Base-by-base conservation (phyloP, 2,329 filamentous ascomycete genomes). In the Trichoderma semiorbis region DNA sequence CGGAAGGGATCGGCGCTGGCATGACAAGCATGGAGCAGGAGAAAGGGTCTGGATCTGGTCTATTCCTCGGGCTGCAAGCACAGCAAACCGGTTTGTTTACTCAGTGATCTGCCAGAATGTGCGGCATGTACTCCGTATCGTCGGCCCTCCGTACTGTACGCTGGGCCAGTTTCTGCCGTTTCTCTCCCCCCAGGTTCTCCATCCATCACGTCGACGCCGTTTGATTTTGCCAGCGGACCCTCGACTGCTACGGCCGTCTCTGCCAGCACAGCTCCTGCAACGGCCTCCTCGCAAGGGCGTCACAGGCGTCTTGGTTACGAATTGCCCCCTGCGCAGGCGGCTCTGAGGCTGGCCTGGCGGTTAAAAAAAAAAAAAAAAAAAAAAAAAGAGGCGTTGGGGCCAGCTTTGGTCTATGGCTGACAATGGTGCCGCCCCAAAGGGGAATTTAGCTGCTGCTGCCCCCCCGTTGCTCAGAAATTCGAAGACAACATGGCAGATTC, bases 1-100 rank as follows among this genome's bases (percentile, higher is more conserved):
- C 57, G 74, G 74, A 69, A 74, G 73, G 74, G 74, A 74, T 74
- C 74, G 74, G 73, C 74, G 61, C 73, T 60, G 72, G 71, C 43
- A 65, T 53, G 63, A 65, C 69, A 71, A 55, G 69, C 69, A 50
- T 65, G 50, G 60, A 36, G 28, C 24, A 32, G 62, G 12, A 32
- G 24, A 50, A 60, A 50, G 34, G 63, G 47, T 36, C 62, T 58
- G 61, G 53, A 43, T 71, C 61, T 43, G 61, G 58, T 69, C 61
- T 55, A 57, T 53, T 47, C 26, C n/a, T 32, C 55, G 28, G 55
- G 50, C 50, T 63, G 61, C 61, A 28, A 26, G 62, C 32, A 24
- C 58, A 32, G 39, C 50, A 67, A 66, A 55, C 65, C 65, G 65
- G 65, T 68, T 69, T 69, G 47, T 39, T 61, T 24, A 57, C 32